Evolutionary conservation across 345 rosid species (phyloP).

Genomic region (Mangifera indica): DNA sequence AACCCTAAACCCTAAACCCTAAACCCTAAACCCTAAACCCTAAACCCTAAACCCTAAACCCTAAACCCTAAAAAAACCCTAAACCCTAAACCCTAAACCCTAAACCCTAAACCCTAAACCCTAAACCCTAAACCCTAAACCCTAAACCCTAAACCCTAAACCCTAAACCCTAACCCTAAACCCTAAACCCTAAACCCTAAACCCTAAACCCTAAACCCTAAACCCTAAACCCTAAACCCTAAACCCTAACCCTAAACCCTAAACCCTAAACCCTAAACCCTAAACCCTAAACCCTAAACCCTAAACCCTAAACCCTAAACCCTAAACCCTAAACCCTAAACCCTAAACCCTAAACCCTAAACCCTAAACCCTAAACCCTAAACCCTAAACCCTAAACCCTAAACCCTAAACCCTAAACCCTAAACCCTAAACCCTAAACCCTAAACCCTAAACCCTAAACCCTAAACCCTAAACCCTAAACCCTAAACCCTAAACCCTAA

Average conservation of each 20-base stretch:
- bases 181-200: too few species aligned
- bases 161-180: too few species aligned
- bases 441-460: slow-evolving; percentile 10
- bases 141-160: not conserved
- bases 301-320: too few species aligned
- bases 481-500: slow-evolving; percentile 16
- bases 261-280: too few species aligned
- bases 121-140: not conserved
- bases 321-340: not conserved
- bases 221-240: too few species aligned
- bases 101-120: slow-evolving; percentile 14
- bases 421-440: slow-evolving; percentile 13
- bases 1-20: slow-evolving; percentile 22
- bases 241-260: too few species aligned
- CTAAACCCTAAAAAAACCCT: slow-evolving; percentile 14
- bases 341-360: slow-evolving; percentile 13
- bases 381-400: slow-evolving; percentile 8
- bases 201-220: too few species aligned
- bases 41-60: slow-evolving; percentile 22
- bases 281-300: too few species aligned
- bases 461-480: slow-evolving; percentile 6
- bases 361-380: slow-evolving; percentile 15
- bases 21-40: slow-evolving; percentile 23
- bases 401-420: slow-evolving; percentile 15
- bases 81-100: slow-evolving; percentile 13